Evolutionary conservation across 495 filamentous ascomycete genomes (phyloP).

Genomic region (Daldinia grandis): DNA sequence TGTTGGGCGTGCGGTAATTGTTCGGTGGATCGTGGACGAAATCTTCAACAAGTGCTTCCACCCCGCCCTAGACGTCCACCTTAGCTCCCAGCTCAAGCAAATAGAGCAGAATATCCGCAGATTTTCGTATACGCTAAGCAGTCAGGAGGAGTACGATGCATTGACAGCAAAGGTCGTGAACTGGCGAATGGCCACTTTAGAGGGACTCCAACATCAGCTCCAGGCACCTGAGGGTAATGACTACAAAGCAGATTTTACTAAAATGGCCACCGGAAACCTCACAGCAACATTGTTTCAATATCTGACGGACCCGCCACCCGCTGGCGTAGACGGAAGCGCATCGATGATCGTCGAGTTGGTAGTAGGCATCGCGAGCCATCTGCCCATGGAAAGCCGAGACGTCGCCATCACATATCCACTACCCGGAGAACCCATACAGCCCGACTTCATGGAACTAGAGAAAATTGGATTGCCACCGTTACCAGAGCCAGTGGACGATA

Average conservation of each 20-base stretch:
- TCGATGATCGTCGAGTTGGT: slow-evolving; percentile 94
- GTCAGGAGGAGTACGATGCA: slow-evolving; percentile 88
- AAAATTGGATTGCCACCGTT: slow-evolving; percentile 74
- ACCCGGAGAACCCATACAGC: slow-evolving; percentile 72
- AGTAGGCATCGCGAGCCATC: slow-evolving; percentile 81
- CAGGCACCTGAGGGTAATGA: slow-evolving; percentile 69
- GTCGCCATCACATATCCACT: slow-evolving; percentile 84
- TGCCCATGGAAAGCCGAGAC: slow-evolving; percentile 91
- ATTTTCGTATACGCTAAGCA: slow-evolving; percentile 71
- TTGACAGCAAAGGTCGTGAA: slow-evolving; percentile 85
- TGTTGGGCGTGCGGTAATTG: slow-evolving; percentile 89
- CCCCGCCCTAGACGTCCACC: slow-evolving; percentile 75
- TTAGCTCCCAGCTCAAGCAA: slow-evolving; percentile 80
- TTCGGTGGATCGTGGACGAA: slow-evolving; percentile 90
- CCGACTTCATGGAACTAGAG: slow-evolving; percentile 85
- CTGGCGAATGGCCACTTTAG: slow-evolving; percentile 93
- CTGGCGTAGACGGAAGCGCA: slow-evolving; percentile 80
- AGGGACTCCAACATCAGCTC: slow-evolving; percentile 81
- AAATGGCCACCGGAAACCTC: slow-evolving; percentile 73
- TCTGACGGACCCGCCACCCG: slow-evolving; percentile 76
- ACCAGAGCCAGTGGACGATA: slow-evolving; percentile 60
- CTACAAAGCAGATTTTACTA: slow-evolving; percentile 70
- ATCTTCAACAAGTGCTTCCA: slow-evolving; percentile 93
- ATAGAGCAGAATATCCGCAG: slow-evolving; percentile 91
- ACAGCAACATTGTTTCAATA: slow-evolving; percentile 72